These are phyloP conservation scores for Diplodia corticola DNA, from an alignment of 2,329 filamentous ascomycete species.

Conservation along the genomic window DNA sequence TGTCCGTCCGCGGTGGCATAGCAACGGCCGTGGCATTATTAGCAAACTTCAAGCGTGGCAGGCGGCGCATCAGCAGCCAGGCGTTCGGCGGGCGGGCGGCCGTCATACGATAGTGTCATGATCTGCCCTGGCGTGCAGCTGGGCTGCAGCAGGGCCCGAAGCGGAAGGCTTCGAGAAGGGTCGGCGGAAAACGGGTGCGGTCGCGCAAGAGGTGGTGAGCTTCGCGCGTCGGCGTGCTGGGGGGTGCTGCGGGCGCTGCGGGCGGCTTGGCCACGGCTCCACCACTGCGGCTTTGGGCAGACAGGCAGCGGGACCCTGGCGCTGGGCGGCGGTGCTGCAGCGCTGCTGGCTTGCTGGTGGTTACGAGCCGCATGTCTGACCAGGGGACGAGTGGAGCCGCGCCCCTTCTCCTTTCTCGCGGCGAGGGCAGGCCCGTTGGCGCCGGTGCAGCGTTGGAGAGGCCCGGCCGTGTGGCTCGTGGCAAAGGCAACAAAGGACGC, in stretches of 20 bases:
- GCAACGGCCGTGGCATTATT: conserved; percentile 14
- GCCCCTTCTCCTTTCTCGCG: conserved; percentile 14
- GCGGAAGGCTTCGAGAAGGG: conserved; percentile 18
- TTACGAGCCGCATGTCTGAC: conserved; percentile 5
- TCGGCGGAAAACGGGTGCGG: neutral
- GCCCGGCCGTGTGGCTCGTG: conserved; percentile 14
- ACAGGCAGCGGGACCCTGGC: neutral
- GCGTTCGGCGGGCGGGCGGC: conserved; percentile 8
- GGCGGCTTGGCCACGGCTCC: neutral
- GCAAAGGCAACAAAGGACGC: conserved; percentile 17
- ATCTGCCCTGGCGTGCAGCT: conserved; percentile 17
- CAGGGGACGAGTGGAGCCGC: conserved; percentile 8
- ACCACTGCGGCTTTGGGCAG: neutral
- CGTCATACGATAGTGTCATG: conserved; percentile 22
- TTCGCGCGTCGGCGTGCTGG: too few species aligned
- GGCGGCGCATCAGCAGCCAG: conserved; percentile 4
- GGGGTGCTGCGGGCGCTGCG: too few species aligned
- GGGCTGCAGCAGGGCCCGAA: conserved; percentile 11
- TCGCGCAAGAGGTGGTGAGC: neutral
- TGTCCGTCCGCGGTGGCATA: conserved; percentile 9
- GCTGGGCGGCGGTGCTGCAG: neutral
- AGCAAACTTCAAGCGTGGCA: conserved; percentile 5
- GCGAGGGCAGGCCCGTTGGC: conserved; percentile 4
- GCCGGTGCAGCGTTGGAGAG: neutral
- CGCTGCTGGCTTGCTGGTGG: conserved; percentile 2